Base-by-base conservation (phyloP, 192 early-diverging fungal genomes). In the Haplosporangium gracile region DNA sequence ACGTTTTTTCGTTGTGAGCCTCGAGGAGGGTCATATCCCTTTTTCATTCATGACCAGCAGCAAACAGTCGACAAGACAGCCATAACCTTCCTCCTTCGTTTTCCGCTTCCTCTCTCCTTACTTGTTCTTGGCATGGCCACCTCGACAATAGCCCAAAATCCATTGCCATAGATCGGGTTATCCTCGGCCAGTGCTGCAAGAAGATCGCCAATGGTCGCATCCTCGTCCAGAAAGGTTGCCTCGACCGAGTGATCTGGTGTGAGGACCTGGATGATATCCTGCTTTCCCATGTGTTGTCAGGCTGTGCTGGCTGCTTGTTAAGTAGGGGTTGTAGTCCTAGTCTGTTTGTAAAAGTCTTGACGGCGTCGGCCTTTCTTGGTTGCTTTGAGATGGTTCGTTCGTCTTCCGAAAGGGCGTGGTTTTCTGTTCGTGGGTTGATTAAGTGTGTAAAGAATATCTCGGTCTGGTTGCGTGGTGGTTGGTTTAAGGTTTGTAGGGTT, bases 191-290 rank as follows among this genome's bases (percentile, higher is more conserved):
- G 38, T 1, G 84, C 71, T 1, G 76, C 40, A 42, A 86, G 22
- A 20, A 86, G 49, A 39, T 86, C 78, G 34, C 72, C 79, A 7
- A 86, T n/a, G 63, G 84, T 86, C 0, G 84, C 84, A 77, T 86
- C 84, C 39, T 86, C 84, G 53, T 86, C 84, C 42, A 86, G 51
- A 42, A 86, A 86, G 34, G 71, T 57, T 26, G 79, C 79, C 32
- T 86, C 79, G 69, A 80, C 49, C 24, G 79, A 86, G n/a, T 86
- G 84, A 38, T 86, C 84, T 36, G 84, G 79, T 26, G 84, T 86
- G 32, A 86, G 72, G 55, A 86, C 78, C 71, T 86, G 84, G 18
- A 86, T 78, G 40, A 86, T 80, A 47, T 86, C 84, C 84, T 86
- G 78, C 49, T 81, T 86, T 22, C 84, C 84, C 84, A 86, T 86